phyloP scores from a whole-genome alignment of 2,329 filamentous ascomycete species.

The Pestalotiopsis sp. region DNA sequence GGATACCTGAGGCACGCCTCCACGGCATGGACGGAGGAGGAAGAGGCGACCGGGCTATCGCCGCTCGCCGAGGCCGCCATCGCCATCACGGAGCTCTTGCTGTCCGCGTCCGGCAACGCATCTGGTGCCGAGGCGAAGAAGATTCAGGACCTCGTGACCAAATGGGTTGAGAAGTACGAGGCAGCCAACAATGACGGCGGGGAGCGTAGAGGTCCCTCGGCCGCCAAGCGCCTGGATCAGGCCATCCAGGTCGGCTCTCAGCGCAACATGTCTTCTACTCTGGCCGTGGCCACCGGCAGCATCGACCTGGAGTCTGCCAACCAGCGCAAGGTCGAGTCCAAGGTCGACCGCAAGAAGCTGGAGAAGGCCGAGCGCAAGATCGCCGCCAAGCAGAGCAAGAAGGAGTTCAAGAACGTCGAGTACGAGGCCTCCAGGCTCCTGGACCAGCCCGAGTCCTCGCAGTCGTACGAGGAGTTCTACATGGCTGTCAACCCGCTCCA shows the following conservation, averaged over 20 bases:
- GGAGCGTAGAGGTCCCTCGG: slow-evolving; percentile 72
- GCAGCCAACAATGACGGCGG: slow-evolving; percentile 74
- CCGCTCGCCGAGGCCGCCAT: slow-evolving; percentile 84
- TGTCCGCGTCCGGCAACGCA: slow-evolving; percentile 89
- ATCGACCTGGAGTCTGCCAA: slow-evolving; percentile 96
- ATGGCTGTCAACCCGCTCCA: slow-evolving; percentile 99
- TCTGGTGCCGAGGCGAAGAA: slow-evolving; percentile 72
- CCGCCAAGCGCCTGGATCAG: slow-evolving; percentile 86
- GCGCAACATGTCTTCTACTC: slow-evolving; percentile 92
- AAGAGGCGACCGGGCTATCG: slow-evolving; percentile 69
- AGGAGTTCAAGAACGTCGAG: slow-evolving; percentile 96
- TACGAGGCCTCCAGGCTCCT: slow-evolving; percentile 94
- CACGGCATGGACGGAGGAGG: slow-evolving; percentile 76
- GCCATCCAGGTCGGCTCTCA: slow-evolving; percentile 93
- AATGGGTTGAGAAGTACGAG: slow-evolving; percentile 84
- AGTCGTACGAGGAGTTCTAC: slow-evolving; percentile 99
- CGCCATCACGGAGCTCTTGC: slow-evolving; percentile 82
- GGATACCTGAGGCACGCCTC: slow-evolving; percentile 95
- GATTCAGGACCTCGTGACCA: slow-evolving; percentile 82
- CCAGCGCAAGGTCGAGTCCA: slow-evolving; percentile 90
- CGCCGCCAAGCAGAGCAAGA: slow-evolving; percentile 97
- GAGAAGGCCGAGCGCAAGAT: slow-evolving; percentile 99
- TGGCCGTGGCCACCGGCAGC: slow-evolving; percentile 80
- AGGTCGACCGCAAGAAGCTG: slow-evolving; percentile 97
- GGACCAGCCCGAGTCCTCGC: slow-evolving; percentile 77